These are phyloP conservation scores for Poronia punctata DNA, from an alignment of 495 filamentous ascomycete genomes.

Conservation along the genomic window DNA sequence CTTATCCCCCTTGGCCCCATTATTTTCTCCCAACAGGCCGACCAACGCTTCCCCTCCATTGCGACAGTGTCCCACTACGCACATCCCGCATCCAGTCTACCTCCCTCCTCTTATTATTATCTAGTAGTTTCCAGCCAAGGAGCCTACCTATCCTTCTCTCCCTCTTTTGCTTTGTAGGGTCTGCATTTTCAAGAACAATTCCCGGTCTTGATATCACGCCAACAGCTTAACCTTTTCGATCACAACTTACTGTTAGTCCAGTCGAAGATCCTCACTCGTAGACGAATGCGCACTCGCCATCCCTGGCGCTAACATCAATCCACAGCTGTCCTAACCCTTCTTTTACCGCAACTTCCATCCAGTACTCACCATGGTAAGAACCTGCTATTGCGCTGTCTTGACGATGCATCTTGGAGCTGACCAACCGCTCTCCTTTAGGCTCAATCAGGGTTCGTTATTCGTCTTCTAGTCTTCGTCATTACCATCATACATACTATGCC, in stretches of 20 bases:
- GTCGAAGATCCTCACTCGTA: conserved; percentile 1
- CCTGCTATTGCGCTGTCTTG: not conserved
- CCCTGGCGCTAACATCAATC: conserved; percentile 2
- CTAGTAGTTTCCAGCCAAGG: conserved; percentile 3
- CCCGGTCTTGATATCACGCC: conserved; percentile 9
- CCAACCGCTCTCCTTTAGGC: conserved; percentile 36
- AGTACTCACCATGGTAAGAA: conserved; percentile 9
- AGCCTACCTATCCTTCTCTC: conserved; percentile 9
- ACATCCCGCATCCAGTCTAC: conserved; percentile 20
- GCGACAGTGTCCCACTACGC: conserved; percentile 26
- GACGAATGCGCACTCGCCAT: not conserved
- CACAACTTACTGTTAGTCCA: conserved; percentile 11
- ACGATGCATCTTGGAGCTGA: conserved; percentile 12
- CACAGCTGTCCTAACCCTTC: conserved; percentile 1
- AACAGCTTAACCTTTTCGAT: conserved; percentile 13
- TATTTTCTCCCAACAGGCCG: conserved; percentile 19
- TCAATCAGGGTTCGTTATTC: conserved; percentile 58
- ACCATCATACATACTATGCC: conserved; percentile 7
- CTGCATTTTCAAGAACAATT: not conserved
- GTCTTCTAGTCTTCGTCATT: conserved; percentile 15
- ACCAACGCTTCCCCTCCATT: conserved; percentile 29
- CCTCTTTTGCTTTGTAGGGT: conserved; percentile 5
- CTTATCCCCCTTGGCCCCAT: too few relatives aligned
- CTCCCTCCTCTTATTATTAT: conserved; percentile 12
- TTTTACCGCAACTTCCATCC: not conserved